These are phyloP conservation scores for Cyberlindnera maritima DNA, from an alignment of 805 yeast species.

Conservation along the genomic window DNA sequence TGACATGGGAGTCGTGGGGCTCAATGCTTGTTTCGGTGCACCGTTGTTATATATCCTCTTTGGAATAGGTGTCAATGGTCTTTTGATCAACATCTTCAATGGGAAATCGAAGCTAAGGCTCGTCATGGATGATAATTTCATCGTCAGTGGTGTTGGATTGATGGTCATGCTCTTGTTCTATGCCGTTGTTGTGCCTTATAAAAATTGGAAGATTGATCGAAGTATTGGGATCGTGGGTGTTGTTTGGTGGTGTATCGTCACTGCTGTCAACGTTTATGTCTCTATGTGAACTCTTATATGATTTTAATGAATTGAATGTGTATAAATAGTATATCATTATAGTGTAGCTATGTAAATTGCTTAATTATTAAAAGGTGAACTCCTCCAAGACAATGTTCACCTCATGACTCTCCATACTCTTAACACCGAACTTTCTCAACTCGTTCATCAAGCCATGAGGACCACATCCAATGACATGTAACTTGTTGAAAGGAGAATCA, in stretches of 20 bases:
- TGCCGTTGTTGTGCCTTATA: constrained; percentile 23
- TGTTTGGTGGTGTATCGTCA: constrained; percentile 27
- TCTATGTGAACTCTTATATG: constrained; percentile 13
- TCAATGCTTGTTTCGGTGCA: constrained; percentile 95
- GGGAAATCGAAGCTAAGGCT: constrained; percentile 10
- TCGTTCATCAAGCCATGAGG: constrained; percentile 20
- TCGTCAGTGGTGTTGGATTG: constrained; percentile 24
- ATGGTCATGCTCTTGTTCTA: constrained; percentile 22
- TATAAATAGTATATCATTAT: too few relatives aligned
- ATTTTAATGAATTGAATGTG: too few relatives aligned
- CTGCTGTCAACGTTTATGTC: constrained; percentile 20
- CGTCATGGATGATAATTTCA: constrained; percentile 23
- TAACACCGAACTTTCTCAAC: constrained; percentile 23
- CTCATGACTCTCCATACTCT: constrained; percentile 3
- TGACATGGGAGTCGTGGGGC: constrained; percentile 86
- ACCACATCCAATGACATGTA: constrained; percentile 28
- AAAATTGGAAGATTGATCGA: constrained; percentile 25
- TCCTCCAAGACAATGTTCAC: constrained; percentile 24
- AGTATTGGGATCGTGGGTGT: constrained; percentile 25
- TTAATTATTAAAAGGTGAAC: constrained; percentile 19
- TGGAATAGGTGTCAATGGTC: constrained; percentile 77
- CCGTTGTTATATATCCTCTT: constrained; percentile 76
- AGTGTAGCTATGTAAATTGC: too few relatives aligned
- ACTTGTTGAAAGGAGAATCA: neutral
- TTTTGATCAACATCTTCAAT: constrained; percentile 38